Percentiles rank a stretch among this genome's conserved stretches.
These are phyloP conservation scores for Oryza longistaminata DNA, from an alignment of 176 grass and related monocot species.

Conservation along the genomic window DNA sequence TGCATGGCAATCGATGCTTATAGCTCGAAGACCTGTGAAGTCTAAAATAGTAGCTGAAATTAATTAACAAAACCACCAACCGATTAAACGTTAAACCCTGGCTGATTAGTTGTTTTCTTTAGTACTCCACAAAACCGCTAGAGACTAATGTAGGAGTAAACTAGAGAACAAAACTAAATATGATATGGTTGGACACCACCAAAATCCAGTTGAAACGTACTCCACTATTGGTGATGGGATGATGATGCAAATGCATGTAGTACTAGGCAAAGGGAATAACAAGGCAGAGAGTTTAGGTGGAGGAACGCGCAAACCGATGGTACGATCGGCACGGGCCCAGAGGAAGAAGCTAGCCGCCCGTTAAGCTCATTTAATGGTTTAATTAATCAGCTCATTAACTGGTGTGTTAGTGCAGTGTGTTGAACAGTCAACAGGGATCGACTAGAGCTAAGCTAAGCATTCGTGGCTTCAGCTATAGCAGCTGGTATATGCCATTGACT, in stretches of 20 bases:
- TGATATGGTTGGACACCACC: too few species aligned
- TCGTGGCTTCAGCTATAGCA: too few species aligned
- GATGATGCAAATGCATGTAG: not conserved
- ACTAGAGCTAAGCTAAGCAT: too few species aligned
- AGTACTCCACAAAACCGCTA: not conserved
- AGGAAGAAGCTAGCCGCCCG: slow-evolving; percentile 12
- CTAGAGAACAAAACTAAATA: too few species aligned
- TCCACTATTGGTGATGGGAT: not conserved
- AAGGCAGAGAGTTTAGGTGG: slow-evolving; percentile 32
- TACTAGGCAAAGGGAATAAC: slow-evolving; percentile 35
- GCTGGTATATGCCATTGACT: too few species aligned
- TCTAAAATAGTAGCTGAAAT: not conserved
- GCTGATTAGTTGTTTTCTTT: not conserved
- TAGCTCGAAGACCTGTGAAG: not conserved
- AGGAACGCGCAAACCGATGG: slow-evolving; percentile 39
- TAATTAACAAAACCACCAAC: not conserved
- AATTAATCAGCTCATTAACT: not conserved
- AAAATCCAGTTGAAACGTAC: not conserved
- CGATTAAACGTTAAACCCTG: not conserved
- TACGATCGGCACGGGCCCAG: slow-evolving; percentile 47
- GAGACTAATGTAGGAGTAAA: too few species aligned
- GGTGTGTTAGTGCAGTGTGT: not conserved
- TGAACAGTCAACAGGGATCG: not conserved
- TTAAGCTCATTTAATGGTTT: not conserved
- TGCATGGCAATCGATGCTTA: not conserved